phyloP scores from a whole-genome alignment of 2,329 filamentous ascomycete species.

The Leptographium wingfieldii region DNA sequence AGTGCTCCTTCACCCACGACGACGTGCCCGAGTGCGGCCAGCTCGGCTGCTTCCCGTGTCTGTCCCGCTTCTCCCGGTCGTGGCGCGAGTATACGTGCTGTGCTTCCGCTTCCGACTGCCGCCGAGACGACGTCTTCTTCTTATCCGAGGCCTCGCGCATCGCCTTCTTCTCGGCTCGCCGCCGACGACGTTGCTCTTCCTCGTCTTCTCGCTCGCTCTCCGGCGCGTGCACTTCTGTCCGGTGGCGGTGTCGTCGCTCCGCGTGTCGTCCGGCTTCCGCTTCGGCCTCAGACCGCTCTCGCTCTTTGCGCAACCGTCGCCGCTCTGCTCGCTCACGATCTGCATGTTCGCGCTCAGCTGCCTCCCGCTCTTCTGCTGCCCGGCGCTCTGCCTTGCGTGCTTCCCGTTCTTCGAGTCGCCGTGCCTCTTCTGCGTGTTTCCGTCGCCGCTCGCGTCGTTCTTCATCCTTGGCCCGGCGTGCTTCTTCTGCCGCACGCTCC shows the following conservation, averaged over 20 bases:
- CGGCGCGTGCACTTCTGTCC: conserved; percentile 20
- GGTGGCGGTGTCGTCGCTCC: conserved; percentile 34
- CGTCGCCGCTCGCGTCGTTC: conserved; percentile 41
- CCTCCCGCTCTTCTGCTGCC: conserved; percentile 14
- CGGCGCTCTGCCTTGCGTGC: conserved; percentile 27
- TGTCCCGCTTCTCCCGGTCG: conserved; percentile 22
- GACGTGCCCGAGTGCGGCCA: conserved; percentile 54
- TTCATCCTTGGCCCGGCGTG: conserved; percentile 43
- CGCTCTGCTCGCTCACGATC: conserved; percentile 38
- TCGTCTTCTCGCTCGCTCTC: conserved; percentile 32
- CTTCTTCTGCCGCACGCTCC: conserved; percentile 42
- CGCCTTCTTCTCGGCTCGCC: conserved; percentile 35
- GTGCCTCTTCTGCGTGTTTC: conserved; percentile 38
- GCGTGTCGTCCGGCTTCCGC: conserved; percentile 35
- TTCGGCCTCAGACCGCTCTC: conserved; percentile 26
- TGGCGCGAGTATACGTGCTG: conserved; percentile 32
- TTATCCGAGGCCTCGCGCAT: conserved; percentile 24
- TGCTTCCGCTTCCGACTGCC: conserved; percentile 28
- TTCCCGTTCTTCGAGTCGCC: conserved; percentile 44
- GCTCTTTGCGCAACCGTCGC: conserved; percentile 34
- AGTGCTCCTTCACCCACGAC: conserved; percentile 54
- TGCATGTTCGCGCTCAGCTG: conserved; percentile 25
- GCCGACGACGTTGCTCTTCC: conserved; percentile 39
- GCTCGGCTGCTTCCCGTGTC: conserved; percentile 18
- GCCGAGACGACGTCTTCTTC: conserved; percentile 28